Evolutionary conservation across 139 green algal genomes (phyloP).

Genomic region (Zygnema cylindricum): DNA sequence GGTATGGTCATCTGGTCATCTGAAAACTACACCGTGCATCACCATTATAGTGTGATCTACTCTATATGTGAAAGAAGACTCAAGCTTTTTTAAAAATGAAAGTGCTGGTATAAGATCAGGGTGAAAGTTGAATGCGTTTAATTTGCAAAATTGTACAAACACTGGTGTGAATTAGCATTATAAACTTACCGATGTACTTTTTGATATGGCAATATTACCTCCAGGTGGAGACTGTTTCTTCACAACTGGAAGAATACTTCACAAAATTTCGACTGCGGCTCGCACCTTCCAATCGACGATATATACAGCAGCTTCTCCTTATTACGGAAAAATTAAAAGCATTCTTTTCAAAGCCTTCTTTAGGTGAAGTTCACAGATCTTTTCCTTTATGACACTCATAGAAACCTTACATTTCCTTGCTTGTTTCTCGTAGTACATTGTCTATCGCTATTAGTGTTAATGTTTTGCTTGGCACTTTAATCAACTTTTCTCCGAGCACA

Average conservation of each 20-base stretch:
- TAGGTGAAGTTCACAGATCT: no score
- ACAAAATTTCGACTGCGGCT: constrained; percentile 78
- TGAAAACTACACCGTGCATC: no score
- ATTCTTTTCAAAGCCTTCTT: no score
- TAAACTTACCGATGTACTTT: neutral
- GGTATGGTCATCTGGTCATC: no score
- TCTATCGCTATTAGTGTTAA: no score
- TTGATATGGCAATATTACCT: neutral
- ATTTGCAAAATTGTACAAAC: neutral
- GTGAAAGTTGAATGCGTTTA: neutral
- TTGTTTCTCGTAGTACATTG: no score
- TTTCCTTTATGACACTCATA: no score
- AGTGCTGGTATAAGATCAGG: neutral
- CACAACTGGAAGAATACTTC: constrained; percentile 71
- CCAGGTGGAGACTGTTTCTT: constrained; percentile 21
- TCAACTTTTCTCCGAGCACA: no score
- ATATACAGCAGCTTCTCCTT: constrained; percentile 74
- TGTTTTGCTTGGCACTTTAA: no score
- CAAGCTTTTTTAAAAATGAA: neutral
- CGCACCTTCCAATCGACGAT: constrained; percentile 70
- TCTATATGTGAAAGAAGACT: neutral
- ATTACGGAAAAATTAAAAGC: neutral
- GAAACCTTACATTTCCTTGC: no score
- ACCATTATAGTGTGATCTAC: constrained; percentile 39
- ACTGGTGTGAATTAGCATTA: neutral